Percentiles rank a stretch among this genome's conserved stretches.
Evolutionary conservation across 1,139 yeast species (phyloP).

Genomic region (Suhomyces chickasaworum): DNA sequence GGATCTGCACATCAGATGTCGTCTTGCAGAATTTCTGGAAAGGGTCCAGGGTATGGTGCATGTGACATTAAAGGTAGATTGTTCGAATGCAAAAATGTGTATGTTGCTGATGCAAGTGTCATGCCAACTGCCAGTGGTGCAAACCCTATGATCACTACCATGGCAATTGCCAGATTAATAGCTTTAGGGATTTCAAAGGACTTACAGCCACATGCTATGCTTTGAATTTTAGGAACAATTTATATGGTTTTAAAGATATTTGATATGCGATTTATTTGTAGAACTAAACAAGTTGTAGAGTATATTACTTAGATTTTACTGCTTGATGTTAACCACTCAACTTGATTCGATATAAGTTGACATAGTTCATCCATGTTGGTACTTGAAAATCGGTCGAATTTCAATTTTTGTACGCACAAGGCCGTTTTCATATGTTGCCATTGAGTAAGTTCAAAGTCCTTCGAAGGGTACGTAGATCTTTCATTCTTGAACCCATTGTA

Average conservation of each 20-base stretch:
- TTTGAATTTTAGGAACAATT: constrained; percentile 20
- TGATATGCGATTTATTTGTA: background rate
- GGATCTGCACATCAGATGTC: constrained; percentile 69
- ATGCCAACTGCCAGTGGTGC: constrained; percentile 64
- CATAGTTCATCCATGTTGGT: constrained; percentile 29
- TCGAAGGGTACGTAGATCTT: background rate
- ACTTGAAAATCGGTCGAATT: constrained; percentile 31
- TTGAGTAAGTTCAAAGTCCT: constrained; percentile 39
- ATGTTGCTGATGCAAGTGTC: constrained; percentile 58
- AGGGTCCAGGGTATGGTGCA: constrained; percentile 52
- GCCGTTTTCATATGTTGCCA: constrained; percentile 35
- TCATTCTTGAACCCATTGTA: constrained; percentile 21
- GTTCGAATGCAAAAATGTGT: constrained; percentile 55
- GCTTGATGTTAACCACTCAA: constrained; percentile 24
- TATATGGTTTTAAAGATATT: background rate
- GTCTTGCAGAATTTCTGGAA: constrained; percentile 56
- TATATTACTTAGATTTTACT: too few species aligned
- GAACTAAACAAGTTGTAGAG: too few species aligned
- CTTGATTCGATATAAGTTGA: constrained; percentile 32
- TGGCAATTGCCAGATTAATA: constrained; percentile 44
- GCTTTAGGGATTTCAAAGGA: constrained; percentile 40
- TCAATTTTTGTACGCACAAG: constrained; percentile 30
- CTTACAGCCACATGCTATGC: constrained; percentile 33
- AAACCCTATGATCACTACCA: constrained; percentile 53
- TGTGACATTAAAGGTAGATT: constrained; percentile 52